phyloP scores from a whole-genome alignment of 2,329 filamentous ascomycete species.

The Colletotrichum siamense region DNA sequence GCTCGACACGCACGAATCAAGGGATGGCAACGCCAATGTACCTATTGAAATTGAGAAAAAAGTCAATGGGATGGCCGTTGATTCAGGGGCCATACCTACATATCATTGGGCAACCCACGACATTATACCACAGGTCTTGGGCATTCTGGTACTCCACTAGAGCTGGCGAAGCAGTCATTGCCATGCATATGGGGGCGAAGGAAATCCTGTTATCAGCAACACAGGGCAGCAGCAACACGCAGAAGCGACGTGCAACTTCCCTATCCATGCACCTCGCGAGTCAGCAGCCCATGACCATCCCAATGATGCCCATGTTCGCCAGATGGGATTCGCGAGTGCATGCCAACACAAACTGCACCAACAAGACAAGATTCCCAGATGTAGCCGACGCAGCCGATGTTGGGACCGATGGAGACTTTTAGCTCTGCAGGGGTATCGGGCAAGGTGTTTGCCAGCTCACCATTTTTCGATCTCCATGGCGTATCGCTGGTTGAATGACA shows the following conservation, averaged over 20 bases:
- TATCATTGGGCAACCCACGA: not conserved
- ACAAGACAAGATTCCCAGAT: not conserved
- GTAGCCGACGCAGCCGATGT: not conserved
- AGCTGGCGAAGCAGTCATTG: not conserved
- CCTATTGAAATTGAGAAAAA: not conserved
- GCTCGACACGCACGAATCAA: not conserved
- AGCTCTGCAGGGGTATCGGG: not conserved
- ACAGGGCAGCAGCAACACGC: not conserved
- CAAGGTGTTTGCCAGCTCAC: not conserved
- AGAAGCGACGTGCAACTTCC: not conserved
- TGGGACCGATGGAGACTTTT: not conserved
- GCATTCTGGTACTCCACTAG: not conserved
- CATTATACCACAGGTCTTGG: not conserved
- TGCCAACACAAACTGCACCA: not conserved
- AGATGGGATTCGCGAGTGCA: not conserved
- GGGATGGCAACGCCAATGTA: not conserved
- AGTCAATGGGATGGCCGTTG: not conserved
- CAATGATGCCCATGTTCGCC: not conserved
- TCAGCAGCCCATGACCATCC: not conserved
- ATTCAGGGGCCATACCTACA: not conserved
- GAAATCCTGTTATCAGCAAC: not conserved
- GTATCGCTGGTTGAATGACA: not conserved
- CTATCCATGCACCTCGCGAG: not conserved
- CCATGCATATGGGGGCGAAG: not conserved
- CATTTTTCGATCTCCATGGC: not conserved